Percentiles rank a stretch among this genome's conserved stretches.
Conservation (phyloP, 805 yeast genomes). For the Kazachstania africana region DNA sequence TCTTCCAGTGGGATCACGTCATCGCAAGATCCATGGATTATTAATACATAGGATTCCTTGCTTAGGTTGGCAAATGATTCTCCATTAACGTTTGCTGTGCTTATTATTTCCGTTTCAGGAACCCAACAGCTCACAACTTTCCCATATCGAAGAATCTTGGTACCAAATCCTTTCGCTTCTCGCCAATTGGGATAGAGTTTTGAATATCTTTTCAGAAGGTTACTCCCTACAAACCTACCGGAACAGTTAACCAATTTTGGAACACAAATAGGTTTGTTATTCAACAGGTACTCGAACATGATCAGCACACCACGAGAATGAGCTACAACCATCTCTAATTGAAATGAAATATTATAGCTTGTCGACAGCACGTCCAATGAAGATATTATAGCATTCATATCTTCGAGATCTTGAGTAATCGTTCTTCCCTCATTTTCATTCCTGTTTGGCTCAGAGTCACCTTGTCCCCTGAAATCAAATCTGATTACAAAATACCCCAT, state of each 20-base stretch:
- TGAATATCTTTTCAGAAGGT: slow-evolving; percentile 32
- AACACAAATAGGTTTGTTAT: slow-evolving; percentile 27
- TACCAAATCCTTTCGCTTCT: slow-evolving; percentile 29
- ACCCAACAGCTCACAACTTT: slow-evolving; percentile 31
- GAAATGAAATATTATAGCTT: neutral
- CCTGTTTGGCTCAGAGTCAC: slow-evolving; percentile 46
- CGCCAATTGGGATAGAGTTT: slow-evolving; percentile 29
- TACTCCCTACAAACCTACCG: slow-evolving; percentile 49
- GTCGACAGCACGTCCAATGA: neutral
- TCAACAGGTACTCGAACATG: slow-evolving; percentile 57
- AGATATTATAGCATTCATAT: slow-evolving; percentile 37
- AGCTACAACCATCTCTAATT: slow-evolving; percentile 46
- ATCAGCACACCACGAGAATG: slow-evolving; percentile 78
- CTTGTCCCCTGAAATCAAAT: slow-evolving; percentile 81
- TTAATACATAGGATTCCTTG: slow-evolving; percentile 40
- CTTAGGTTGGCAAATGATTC: slow-evolving; percentile 31
- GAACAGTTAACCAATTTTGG: slow-evolving; percentile 64
- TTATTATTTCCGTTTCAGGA: slow-evolving; percentile 38
- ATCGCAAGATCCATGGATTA: slow-evolving; percentile 65
- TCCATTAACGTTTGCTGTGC: slow-evolving; percentile 40
- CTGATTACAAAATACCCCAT: slow-evolving; percentile 57
- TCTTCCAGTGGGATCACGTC: slow-evolving; percentile 54
- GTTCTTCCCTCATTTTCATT: slow-evolving; percentile 37
- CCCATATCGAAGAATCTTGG: slow-evolving; percentile 41
- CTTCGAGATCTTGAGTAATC: slow-evolving; percentile 54